phyloP scores from a whole-genome alignment of 305 asterid species.

The Caryopteris hybrid region DNA sequence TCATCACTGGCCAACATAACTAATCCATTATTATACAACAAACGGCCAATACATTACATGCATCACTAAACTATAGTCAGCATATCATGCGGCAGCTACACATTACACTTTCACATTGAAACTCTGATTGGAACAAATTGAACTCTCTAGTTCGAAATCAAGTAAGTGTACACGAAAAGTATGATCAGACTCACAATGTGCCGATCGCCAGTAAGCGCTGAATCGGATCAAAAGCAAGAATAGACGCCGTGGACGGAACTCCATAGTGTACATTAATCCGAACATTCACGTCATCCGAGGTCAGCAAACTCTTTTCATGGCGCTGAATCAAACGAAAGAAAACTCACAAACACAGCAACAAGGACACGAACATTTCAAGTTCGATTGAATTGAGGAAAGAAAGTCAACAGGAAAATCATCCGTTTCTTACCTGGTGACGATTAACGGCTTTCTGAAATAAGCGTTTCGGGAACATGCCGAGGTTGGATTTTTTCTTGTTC shows the following conservation, averaged over 20 bases:
- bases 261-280: slow-evolving; percentile 77
- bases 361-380: slow-evolving; percentile 1
- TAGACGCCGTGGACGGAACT: slow-evolving; percentile 74
- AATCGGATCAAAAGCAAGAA: slow-evolving; percentile 84
- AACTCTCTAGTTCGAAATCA: not conserved
- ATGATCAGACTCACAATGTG: slow-evolving; percentile 51
- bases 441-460: slow-evolving; percentile 55
- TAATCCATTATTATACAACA: not conserved
- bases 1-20: too few relatives aligned
- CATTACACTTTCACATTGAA: not conserved
- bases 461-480: slow-evolving; percentile 61
- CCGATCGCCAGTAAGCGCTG: slow-evolving; percentile 85
- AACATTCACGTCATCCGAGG: slow-evolving; percentile 56
- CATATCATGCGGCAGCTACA: not conserved
- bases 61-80: not conserved
- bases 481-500: not conserved
- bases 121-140: not conserved
- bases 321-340: slow-evolving; percentile 32
- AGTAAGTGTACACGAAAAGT: not conserved
- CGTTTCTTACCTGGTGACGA: slow-evolving; percentile 37
- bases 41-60: not conserved
- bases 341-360: not conserved
- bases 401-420: slow-evolving; percentile 18
- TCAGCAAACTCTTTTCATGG: slow-evolving; percentile 35
- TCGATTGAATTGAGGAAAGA: slow-evolving; percentile 6